Evolutionary conservation across 106 monocot species (phyloP), one percentile per base, ranked within the genome.

Genomic region (Dendrobium officinale): DNA sequence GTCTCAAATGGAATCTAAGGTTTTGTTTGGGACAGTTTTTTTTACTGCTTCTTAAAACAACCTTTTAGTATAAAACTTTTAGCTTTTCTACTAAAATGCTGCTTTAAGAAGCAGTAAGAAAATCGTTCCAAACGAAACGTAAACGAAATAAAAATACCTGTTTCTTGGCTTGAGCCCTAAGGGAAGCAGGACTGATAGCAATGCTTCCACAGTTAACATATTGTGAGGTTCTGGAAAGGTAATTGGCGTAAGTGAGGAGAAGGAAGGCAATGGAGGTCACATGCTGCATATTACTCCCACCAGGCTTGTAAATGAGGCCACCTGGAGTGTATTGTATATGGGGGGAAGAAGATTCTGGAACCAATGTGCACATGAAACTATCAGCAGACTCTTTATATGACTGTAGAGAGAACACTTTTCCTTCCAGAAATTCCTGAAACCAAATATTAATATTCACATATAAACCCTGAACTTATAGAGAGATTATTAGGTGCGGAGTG

Each of bases 231-330:
- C 43, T 79, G 33, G 83, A 77, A 19, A 98, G 92, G 85, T 98
- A 98, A 31, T 95, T 84, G 42, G 98, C 94, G 33, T 95, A 95
- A 67, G 88, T 58, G 43, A 98, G 89, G 61, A 98, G 89, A 19
- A 98, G 92, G 81, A 98, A 98, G 54, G 98, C 85, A 22, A 98
- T 92, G 77, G 98, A 84, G 24, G 98, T 92, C 43, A 98, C 98
- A 75, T 98, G 94, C 76, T 98, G 95, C 98, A 98, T 98, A 87
- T 98, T 98, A 79, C 95, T 92, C 8, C 94, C 98, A 15, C 98
- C 98, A 1, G 95, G 91, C 73, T 92, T 98, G 84, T 98, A 98
- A 22, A 98, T 92, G 42, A 95, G 82, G 0, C 98, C 98, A 0
- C 98, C 95, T 3, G 91, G 85, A 0, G 94, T 98, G 87, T 89